Evolutionary conservation across 1,139 yeast species (phyloP).

Genomic region (Sugiyamaella neomexicana): DNA sequence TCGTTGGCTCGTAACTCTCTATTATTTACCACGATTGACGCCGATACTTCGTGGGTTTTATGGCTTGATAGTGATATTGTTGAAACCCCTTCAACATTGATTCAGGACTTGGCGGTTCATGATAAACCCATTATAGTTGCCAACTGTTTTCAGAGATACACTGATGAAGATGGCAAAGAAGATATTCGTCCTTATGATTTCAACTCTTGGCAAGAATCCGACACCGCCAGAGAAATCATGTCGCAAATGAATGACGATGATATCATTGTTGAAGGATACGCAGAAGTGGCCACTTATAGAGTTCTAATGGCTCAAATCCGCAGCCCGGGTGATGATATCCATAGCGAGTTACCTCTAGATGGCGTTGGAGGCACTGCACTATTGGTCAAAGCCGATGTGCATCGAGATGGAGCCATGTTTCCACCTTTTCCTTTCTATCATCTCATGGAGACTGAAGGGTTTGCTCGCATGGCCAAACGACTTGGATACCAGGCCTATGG

Average conservation of each 20-base stretch:
- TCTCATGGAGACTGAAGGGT: conserved; percentile 95
- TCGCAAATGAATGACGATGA: conserved; percentile 75
- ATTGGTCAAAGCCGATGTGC: conserved; percentile 93
- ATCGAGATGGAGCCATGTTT: conserved; percentile 98
- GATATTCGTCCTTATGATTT: conserved; percentile 86
- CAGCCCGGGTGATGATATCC: conserved; percentile 59
- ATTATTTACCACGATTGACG: conserved; percentile 83
- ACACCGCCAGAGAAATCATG: conserved; percentile 77
- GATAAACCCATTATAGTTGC: conserved; percentile 87
- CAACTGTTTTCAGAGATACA: conserved; percentile 84
- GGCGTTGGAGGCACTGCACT: conserved; percentile 98
- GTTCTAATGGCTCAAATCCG: conserved; percentile 92
- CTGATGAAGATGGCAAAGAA: conserved; percentile 54
- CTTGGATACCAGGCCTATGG: conserved; percentile 90
- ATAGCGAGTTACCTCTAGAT: conserved; percentile 72
- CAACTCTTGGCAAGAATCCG: conserved; percentile 96
- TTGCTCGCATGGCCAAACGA: conserved; percentile 96
- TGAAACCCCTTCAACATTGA: conserved; percentile 76
- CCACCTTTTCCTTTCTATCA: conserved; percentile 98
- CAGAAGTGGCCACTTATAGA: conserved; percentile 90
- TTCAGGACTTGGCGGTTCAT: conserved; percentile 86
- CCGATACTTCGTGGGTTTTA: conserved; percentile 88
- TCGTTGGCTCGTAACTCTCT: conserved; percentile 91
- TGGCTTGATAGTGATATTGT: conserved; percentile 96
- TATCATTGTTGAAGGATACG: conserved; percentile 85